Conservation (phyloP, 2,329 filamentous ascomycete genomes). For the Penicillium sp. region DNA sequence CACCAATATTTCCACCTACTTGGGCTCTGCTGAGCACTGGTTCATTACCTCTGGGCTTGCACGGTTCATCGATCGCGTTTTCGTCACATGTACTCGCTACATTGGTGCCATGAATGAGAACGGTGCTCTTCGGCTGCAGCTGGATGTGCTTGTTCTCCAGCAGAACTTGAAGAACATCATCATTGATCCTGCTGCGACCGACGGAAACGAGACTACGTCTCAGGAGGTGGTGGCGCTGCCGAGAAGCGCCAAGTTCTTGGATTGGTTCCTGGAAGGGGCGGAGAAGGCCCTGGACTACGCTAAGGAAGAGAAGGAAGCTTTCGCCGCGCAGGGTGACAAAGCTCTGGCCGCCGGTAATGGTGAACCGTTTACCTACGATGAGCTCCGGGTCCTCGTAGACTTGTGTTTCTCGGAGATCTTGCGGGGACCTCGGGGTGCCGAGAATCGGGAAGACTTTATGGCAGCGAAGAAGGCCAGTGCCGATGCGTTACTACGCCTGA, state of each 20-base stretch:
- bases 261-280: slow-evolving; percentile 51
- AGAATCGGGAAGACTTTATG: slow-evolving; percentile 49
- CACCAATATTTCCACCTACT: slow-evolving; percentile 72
- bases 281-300: slow-evolving; percentile 48
- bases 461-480: slow-evolving; percentile 48
- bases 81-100: slow-evolving; percentile 70
- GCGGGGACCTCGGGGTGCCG: slow-evolving; percentile 41
- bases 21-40: slow-evolving; percentile 68
- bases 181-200: slow-evolving; percentile 28
- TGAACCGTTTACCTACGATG: slow-evolving; percentile 49
- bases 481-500: slow-evolving; percentile 47
- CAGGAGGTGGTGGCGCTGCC: slow-evolving; percentile 45
- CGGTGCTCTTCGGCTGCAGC: slow-evolving; percentile 82
- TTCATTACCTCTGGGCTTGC: slow-evolving; percentile 79
- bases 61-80: slow-evolving; percentile 73
- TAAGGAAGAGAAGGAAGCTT: slow-evolving; percentile 46
- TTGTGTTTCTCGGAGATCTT: slow-evolving; percentile 49
- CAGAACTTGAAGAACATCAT: slow-evolving; percentile 94
- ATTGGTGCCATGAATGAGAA: slow-evolving; percentile 81
- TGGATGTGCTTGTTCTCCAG: slow-evolving; percentile 93
- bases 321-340: slow-evolving; percentile 37
- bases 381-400: slow-evolving; percentile 48
- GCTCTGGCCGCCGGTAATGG: slow-evolving; percentile 41
- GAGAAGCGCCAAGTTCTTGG: slow-evolving; percentile 48
- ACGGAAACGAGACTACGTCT: slow-evolving; percentile 10